These are phyloP conservation scores for Didymella glomerata DNA, from an alignment of 2,329 filamentous ascomycete genomes.

Conservation along the genomic window DNA sequence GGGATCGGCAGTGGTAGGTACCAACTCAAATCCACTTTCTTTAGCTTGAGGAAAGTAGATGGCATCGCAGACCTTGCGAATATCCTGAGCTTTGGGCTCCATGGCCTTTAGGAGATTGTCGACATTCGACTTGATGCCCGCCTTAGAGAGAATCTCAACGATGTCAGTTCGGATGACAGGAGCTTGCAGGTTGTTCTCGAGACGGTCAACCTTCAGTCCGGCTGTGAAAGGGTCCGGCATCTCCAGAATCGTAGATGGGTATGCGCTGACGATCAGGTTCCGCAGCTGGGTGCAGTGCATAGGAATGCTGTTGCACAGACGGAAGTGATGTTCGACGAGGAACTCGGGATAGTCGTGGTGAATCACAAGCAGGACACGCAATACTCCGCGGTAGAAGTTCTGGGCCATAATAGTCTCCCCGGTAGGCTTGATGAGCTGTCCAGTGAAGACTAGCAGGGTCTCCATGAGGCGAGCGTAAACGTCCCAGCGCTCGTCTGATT, in stretches of 20 bases:
- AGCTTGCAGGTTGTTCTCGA: constrained; percentile 76
- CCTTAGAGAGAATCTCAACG: constrained; percentile 57
- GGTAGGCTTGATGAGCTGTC: constrained; percentile 78
- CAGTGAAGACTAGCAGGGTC: constrained; percentile 75
- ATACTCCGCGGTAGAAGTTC: constrained; percentile 82
- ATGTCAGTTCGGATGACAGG: constrained; percentile 73
- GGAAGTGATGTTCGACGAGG: constrained; percentile 83
- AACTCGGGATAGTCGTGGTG: constrained; percentile 97
- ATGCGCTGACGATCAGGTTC: constrained; percentile 86
- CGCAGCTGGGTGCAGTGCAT: constrained; percentile 85
- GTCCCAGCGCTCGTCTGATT: constrained; percentile 71
- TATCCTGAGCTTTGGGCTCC: constrained; percentile 73
- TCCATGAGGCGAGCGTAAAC: constrained; percentile 77
- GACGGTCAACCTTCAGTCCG: constrained; percentile 77
- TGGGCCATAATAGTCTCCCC: constrained; percentile 75
- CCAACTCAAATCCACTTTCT: constrained; percentile 71
- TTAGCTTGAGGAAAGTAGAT: constrained; percentile 68
- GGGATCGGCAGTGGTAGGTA: constrained; percentile 73
- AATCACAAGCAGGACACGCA: constrained; percentile 83
- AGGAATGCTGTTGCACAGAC: constrained; percentile 81
- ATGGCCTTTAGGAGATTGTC: constrained; percentile 60
- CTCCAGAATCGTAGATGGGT: constrained; percentile 73
- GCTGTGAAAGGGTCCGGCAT: constrained; percentile 76
- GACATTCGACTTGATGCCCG: constrained; percentile 63
- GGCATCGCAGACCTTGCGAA: constrained; percentile 78